phyloP scores from a whole-genome alignment of 2,329 filamentous ascomycete genomes.

The Calonectria leucothoes region DNA sequence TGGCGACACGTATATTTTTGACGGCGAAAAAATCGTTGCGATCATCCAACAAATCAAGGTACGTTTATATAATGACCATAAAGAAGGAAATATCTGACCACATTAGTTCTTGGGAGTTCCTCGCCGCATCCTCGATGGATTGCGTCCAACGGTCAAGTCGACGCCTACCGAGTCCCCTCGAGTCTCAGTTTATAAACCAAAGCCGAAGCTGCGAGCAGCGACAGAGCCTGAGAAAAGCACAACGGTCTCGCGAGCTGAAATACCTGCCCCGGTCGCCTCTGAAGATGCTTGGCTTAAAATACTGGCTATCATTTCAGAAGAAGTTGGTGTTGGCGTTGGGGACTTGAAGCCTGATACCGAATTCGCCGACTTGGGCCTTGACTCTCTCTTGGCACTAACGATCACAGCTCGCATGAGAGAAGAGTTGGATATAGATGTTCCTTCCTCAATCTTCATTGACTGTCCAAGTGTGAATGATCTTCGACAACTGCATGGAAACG shows the following conservation, averaged over 20 bases:
- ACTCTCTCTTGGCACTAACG: slow-evolving; percentile 68
- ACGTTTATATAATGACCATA: background rate
- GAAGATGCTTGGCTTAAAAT: slow-evolving; percentile 24
- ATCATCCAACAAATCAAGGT: slow-evolving; percentile 66
- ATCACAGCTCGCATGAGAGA: slow-evolving; percentile 67
- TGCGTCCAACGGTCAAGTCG: slow-evolving; percentile 12
- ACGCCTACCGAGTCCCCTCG: background rate
- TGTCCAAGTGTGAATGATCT: slow-evolving; percentile 32
- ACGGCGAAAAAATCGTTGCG: slow-evolving; percentile 62
- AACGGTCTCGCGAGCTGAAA: background rate
- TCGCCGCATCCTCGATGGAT: slow-evolving; percentile 25
- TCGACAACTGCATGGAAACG: slow-evolving; percentile 14
- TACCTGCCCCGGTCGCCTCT: slow-evolving; percentile 1
- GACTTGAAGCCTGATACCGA: slow-evolving; percentile 68
- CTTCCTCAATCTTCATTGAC: slow-evolving; percentile 50
- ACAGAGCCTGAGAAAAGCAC: slow-evolving; percentile 42
- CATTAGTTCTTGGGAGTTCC: slow-evolving; percentile 26
- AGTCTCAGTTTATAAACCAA: background rate
- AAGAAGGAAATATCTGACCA: background rate
- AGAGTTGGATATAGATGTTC: slow-evolving; percentile 63
- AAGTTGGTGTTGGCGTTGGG: slow-evolving; percentile 77
- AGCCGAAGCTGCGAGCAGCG: background rate
- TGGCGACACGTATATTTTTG: slow-evolving; percentile 68
- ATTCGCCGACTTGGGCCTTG: slow-evolving; percentile 68
- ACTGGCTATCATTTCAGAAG: slow-evolving; percentile 63